Evolutionary conservation across 345 rosid genomes (phyloP).

Genomic region (Pistacia integerrima): DNA sequence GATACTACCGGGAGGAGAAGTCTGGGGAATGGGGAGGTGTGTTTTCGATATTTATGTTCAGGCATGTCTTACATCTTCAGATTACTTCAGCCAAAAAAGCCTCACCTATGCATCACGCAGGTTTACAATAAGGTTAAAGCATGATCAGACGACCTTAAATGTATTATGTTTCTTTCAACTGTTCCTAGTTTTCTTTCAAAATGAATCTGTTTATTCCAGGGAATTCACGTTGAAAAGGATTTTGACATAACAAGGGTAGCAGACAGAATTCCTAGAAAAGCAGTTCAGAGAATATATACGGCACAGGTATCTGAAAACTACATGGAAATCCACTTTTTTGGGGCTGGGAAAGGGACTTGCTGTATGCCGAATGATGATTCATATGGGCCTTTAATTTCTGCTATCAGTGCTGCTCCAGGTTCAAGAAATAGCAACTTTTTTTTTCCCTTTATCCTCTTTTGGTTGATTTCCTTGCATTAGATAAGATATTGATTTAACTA

Average conservation of each 20-base stretch:
- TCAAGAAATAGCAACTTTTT: not conserved
- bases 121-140: not conserved
- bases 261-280: constrained; percentile 28
- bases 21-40: constrained; percentile 50
- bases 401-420: constrained; percentile 58
- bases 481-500: constrained; percentile 10
- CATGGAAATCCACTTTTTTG: constrained; percentile 40
- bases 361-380: constrained; percentile 29
- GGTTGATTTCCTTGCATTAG: not conserved
- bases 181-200: not conserved
- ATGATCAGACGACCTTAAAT: not conserved
- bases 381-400: constrained; percentile 44
- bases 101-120: too few relatives aligned
- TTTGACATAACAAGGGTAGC: constrained; percentile 45
- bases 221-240: constrained; percentile 44
- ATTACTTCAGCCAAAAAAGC: not conserved
- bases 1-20: constrained; percentile 37
- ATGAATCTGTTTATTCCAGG: constrained; percentile 26
- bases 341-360: constrained; percentile 47
- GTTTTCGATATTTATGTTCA: constrained; percentile 55
- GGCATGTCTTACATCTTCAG: constrained; percentile 26
- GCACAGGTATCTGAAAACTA: constrained; percentile 31
- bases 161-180: not conserved
- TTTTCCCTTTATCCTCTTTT: too few relatives aligned
- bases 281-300: constrained; percentile 20